Percentiles rank a stretch among this genome's conserved stretches.
Evolutionary conservation across 306 rosid genomes (phyloP).

Genomic region (Dalbergia cochinchinensis): DNA sequence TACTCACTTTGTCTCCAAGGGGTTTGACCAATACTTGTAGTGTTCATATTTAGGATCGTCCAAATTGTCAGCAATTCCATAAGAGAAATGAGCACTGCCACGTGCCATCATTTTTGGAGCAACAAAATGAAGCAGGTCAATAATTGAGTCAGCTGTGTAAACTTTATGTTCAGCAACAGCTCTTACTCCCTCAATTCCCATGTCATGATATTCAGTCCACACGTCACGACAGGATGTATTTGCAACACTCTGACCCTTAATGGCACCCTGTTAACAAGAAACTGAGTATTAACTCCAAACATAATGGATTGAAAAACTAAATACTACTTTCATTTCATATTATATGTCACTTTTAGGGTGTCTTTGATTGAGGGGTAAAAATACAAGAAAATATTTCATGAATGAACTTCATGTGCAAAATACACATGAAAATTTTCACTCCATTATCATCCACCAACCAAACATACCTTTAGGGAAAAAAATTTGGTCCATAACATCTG

Average conservation of each 20-base stretch:
- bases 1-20: constrained; percentile 84
- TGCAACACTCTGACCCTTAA: constrained; percentile 71
- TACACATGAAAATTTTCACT: no score
- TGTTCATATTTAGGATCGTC: constrained; percentile 78
- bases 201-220: constrained; percentile 91
- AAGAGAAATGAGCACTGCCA: constrained; percentile 82
- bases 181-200: constrained; percentile 83
- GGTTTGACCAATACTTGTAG: constrained; percentile 89
- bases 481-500: no score
- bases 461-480: no score
- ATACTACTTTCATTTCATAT: no score
- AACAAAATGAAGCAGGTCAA: constrained; percentile 76
- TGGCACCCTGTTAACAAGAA: constrained; percentile 62
- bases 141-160: constrained; percentile 65
- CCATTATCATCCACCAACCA: no score
- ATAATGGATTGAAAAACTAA: neutral
- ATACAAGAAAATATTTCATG: no score
- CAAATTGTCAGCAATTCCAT: constrained; percentile 80
- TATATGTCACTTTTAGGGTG: no score
- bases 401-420: no score
- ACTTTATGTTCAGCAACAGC: constrained; percentile 80
- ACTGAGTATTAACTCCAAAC: constrained; percentile 14
- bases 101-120: constrained; percentile 91
- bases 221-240: constrained; percentile 74
- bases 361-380: no score